Base-by-base conservation (phyloP, 352 stramenopile genomes). In the Pythium inflatum region DNA sequence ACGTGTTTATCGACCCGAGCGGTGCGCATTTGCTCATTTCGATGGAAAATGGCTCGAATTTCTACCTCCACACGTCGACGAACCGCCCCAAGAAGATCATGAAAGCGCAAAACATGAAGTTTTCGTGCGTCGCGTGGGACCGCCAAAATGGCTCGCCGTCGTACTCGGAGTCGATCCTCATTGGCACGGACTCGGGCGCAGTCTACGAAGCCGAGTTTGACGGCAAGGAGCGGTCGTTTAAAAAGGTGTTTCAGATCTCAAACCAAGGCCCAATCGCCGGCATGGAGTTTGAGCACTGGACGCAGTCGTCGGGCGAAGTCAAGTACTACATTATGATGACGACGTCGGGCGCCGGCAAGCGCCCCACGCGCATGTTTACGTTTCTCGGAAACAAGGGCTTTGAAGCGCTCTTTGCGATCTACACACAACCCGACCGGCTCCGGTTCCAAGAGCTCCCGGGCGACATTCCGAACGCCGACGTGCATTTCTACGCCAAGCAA, bases 371-470 rank as follows among this genome's bases (percentile, higher is more conserved):
- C 12, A 89, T 97, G 79, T 98, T 98, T 76, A 88, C 97, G 69
- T 98, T 98, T 67, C 75, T 97, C 56, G 89, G 92, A 18, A 68
- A 70, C 3, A 69, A 84, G 27, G 87, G 87, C 28, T 89, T 98
- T 30, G 88, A 97, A 54, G 59, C 83, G 4, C 80, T 98, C 57
- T 98, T 98, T 75, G 79, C 72, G 3, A 73, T 85, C 49, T 97
- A 98, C 77, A 83, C 81, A 31, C 91, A 83, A 62, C 78, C 84
- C 2, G 88, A 97, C 51, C 75, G 81, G 33, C 79, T 96, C 14
- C 84, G 90, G 0, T 98, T 98, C 70, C 89, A 96, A 60, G 93
- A 98, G 68, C 74, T 98, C 0, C 91, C 91, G 0, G 92, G 92
- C 5, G 91, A 97, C 31, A 82, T 97, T 57, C 78, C 83, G 0